Conservation (phyloP, 176 grass and related monocot genomes). For the Cymbopogon citratus region DNA sequence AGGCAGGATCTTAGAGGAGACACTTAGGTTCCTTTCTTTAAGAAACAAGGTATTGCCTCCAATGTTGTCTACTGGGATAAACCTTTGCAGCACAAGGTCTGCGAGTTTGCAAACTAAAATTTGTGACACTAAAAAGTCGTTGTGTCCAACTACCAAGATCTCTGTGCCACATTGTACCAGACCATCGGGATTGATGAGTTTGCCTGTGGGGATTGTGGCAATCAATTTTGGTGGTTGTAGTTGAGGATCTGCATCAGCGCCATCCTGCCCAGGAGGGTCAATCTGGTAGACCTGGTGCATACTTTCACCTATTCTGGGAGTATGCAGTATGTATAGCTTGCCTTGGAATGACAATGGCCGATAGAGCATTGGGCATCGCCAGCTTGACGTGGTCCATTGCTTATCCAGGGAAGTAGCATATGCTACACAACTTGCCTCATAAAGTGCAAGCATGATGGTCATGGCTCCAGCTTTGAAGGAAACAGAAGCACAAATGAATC, state of each 20-base stretch:
- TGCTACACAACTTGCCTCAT: not conserved
- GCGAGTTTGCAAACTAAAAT: not conserved
- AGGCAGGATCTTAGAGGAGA: not conserved
- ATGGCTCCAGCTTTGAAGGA: not conserved
- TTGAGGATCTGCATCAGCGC: no score
- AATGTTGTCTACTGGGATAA: not conserved
- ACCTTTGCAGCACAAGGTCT: not conserved
- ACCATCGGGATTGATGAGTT: not conserved
- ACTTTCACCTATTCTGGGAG: not conserved
- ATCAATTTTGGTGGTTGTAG: not conserved
- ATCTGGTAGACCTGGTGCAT: not conserved
- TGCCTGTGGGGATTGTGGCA: not conserved
- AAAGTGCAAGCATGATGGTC: not conserved
- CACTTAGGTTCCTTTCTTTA: not conserved
- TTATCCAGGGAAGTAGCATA: not conserved
- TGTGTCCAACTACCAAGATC: not conserved
- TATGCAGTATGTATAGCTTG: not conserved
- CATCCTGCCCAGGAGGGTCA: not conserved
- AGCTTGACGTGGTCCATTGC: not conserved
- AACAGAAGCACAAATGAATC: not conserved
- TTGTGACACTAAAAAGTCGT: not conserved
- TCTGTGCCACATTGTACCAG: not conserved
- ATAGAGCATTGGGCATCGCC: not conserved
- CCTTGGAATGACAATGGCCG: not conserved
- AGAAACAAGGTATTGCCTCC: not conserved